Conservation (phyloP, 208 protist species). For the Trypanosoma melophagium region DNA sequence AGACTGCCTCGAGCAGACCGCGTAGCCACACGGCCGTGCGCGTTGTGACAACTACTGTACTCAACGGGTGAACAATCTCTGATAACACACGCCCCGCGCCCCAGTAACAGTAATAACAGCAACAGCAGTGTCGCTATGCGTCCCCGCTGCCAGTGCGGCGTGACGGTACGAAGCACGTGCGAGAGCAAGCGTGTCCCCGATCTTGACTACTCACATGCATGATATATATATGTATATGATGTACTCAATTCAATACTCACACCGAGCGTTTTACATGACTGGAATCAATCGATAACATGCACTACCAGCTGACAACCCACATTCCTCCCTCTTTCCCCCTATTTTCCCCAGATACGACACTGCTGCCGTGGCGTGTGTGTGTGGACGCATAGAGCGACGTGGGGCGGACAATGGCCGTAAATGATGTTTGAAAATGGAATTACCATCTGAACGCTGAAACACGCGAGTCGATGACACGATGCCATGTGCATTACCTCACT, state of each 20-base stretch:
- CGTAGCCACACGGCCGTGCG: too few relatives aligned
- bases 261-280: constrained; percentile 23
- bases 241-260: constrained; percentile 32
- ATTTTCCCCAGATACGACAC: neutral
- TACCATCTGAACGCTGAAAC: constrained; percentile 28
- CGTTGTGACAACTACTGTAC: too few relatives aligned
- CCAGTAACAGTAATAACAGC: neutral
- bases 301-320: constrained; percentile 35
- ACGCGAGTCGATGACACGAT: constrained; percentile 23
- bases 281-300: constrained; percentile 29
- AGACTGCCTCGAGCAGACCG: too few relatives aligned
- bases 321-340: neutral
- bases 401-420: neutral
- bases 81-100: too few relatives aligned
- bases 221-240: constrained; percentile 18
- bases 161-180: constrained; percentile 36
- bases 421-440: constrained; percentile 33
- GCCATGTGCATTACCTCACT: constrained; percentile 34
- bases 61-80: too few relatives aligned
- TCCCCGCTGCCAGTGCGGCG: constrained; percentile 23
- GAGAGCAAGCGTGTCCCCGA: constrained; percentile 3
- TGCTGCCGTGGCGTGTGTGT: constrained; percentile 5
- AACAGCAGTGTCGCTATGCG: constrained; percentile 38
- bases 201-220: too few relatives aligned
- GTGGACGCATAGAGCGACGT: too few relatives aligned